Base-by-base conservation (phyloP, 2,329 filamentous ascomycete species). In the Fonsecaea pugnacius region DNA sequence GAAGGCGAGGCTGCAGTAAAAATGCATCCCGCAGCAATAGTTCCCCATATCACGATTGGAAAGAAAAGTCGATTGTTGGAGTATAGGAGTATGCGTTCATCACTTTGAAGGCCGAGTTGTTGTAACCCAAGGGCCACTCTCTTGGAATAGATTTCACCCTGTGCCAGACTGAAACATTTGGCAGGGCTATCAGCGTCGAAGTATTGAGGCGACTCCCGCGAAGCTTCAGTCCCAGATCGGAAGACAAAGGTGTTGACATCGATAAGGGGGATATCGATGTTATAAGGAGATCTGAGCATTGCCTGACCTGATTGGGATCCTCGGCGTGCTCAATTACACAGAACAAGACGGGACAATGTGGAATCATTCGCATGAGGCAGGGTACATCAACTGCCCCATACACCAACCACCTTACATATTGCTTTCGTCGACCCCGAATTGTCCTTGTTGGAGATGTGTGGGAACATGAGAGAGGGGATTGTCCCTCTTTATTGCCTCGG, bases 1-100 rank as follows among this genome's bases (percentile, higher is more conserved):
- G n/a, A 77, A 74, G 2, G 79, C 75, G 64, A 84, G 83, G 10
- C 80, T 77, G 18, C 81, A 81, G 66, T 81, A 72, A 81, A 83
- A 32, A 80, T 73, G 58, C 79, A 81, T n/a, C 78, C 79, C 32
- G 79, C 77, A 24, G 79, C 80, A 64, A 83, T 77, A 59, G 78
- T 77, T n/a, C 58, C 76, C 16, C 78, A 69, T 48, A 75, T 75
- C 8, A 79, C 63, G 16, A 78, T 62, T 2, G 76, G 75, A 48
- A 67, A 67, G 54, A 51, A 65, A 16, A 67, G 57, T 21, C 50
- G 24, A 36, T 67, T 67, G n/a, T 50, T 46, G 14, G 65, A 65
- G 30, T 61, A 65, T 30, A 67, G 50, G 12, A 67, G 63, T 8
- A 67, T 43, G n/a, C 55, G 55, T 14, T 66, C 60, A 51, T 62